These are phyloP conservation scores for Leptosphaerulina australis DNA, from an alignment of 2,329 filamentous ascomycete genomes.

Conservation along the genomic window DNA sequence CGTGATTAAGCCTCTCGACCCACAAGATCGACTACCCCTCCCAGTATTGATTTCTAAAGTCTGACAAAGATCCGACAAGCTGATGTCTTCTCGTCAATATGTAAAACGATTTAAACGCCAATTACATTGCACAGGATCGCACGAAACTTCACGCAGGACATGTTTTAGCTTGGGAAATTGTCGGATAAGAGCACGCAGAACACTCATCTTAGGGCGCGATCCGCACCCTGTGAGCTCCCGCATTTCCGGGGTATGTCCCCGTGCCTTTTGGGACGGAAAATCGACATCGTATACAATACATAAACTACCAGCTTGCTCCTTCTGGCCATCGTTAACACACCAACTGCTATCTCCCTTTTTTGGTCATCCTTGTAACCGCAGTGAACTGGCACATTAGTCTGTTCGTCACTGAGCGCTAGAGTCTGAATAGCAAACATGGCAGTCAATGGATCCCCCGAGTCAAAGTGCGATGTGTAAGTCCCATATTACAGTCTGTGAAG, in stretches of 20 bases:
- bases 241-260: constrained; percentile 30
- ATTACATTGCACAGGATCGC: too few species aligned
- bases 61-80: too few species aligned
- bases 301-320: constrained; percentile 8
- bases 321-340: background rate
- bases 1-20: too few species aligned
- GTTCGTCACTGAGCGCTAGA: background rate
- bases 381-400: background rate
- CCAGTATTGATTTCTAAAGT: too few species aligned
- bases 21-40: too few species aligned
- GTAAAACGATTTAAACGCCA: too few species aligned
- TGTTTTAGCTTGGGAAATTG: constrained; percentile 25
- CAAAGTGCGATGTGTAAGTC: constrained; percentile 47
- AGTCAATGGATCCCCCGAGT: constrained; percentile 27
- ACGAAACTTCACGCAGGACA: too few species aligned
- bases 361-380: background rate
- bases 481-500: too few species aligned
- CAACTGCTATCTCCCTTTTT: constrained; percentile 1
- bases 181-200: constrained; percentile 29
- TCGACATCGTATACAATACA: background rate
- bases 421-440: constrained; percentile 26
- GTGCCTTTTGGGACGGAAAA: constrained; percentile 11
- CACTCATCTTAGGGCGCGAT: constrained; percentile 1
- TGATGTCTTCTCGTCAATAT: too few species aligned
- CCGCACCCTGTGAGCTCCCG: constrained; percentile 4